These are phyloP conservation scores for Pharnaceum exiguum DNA, from an alignment of 148 eudicot species.

Conservation along the genomic window DNA sequence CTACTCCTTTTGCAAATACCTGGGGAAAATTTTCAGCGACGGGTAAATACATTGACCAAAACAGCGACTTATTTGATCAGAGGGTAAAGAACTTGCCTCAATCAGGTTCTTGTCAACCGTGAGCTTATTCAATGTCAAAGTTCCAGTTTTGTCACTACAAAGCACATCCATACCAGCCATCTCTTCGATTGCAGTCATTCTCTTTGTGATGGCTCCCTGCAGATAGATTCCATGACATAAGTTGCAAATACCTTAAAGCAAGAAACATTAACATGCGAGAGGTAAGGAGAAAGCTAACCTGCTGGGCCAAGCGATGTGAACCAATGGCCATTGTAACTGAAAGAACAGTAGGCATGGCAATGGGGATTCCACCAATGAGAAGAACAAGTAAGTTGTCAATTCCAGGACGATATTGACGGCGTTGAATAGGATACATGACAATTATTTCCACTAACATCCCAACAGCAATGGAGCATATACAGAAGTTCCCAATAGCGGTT, in stretches of 20 bases:
- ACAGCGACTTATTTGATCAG: background rate
- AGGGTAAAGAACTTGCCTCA: slow-evolving; percentile 40
- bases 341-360: slow-evolving; percentile 98
- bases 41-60: background rate
- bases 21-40: slow-evolving; percentile 20
- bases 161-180: slow-evolving; percentile 99
- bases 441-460: slow-evolving; percentile 92
- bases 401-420: slow-evolving; percentile 86
- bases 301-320: slow-evolving; percentile 93
- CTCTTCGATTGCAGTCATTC: slow-evolving; percentile 97
- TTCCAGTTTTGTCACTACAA: slow-evolving; percentile 95
- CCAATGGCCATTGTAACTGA: slow-evolving; percentile 99
- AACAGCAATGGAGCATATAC: slow-evolving; percentile 94
- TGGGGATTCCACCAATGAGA: slow-evolving; percentile 98
- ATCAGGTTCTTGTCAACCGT: slow-evolving; percentile 89
- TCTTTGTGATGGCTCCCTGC: slow-evolving; percentile 92
- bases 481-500: slow-evolving; percentile 96
- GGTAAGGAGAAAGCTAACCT: slow-evolving; percentile 43
- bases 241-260: background rate
- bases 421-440: slow-evolving; percentile 97
- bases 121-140: slow-evolving; percentile 85
- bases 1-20: slow-evolving; percentile 92
- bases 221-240: background rate
- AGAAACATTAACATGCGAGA: background rate
- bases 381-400: slow-evolving; percentile 98